Evolutionary conservation across 345 rosid species (phyloP).

Genomic region (Microcos paniculata): DNA sequence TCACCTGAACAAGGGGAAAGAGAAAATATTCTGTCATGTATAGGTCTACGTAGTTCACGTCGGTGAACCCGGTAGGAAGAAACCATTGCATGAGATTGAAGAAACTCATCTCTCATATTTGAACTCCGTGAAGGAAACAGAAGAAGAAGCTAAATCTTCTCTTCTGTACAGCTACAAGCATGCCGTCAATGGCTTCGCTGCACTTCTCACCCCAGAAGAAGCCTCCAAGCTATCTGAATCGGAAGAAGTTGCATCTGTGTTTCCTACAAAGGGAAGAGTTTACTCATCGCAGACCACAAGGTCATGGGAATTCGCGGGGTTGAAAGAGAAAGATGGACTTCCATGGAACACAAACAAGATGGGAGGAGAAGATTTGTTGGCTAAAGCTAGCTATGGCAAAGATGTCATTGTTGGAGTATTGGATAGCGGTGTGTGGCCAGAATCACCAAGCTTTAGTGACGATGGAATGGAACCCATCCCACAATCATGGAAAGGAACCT

Average conservation of each 20-base stretch:
- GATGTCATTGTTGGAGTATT: slow-evolving; percentile 66
- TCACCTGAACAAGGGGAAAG: no score
- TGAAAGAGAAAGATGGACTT: slow-evolving; percentile 31
- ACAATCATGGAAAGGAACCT: slow-evolving; percentile 83
- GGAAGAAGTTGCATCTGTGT: slow-evolving; percentile 62
- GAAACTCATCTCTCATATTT: no score
- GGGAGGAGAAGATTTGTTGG: slow-evolving; percentile 34
- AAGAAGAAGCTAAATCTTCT: no score
- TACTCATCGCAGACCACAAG: slow-evolving; percentile 73
- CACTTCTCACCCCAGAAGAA: no score
- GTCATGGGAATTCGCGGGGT: slow-evolving; percentile 86
- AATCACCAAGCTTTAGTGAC: slow-evolving; percentile 73
- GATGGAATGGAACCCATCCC: slow-evolving; percentile 79
- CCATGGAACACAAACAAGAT: background rate
- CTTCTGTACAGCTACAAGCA: no score
- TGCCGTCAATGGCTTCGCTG: no score
- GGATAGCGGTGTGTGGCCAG: slow-evolving; percentile 96
- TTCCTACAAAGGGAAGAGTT: slow-evolving; percentile 42
- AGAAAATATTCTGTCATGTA: no score
- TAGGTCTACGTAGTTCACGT: no score
- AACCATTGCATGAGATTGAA: no score
- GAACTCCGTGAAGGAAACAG: no score
- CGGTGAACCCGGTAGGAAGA: no score
- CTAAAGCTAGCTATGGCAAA: slow-evolving; percentile 61
- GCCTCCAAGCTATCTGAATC: no score